Evolutionary conservation across 495 filamentous ascomycete genomes (phyloP).

Genomic region (Penicillium crystallinum): DNA sequence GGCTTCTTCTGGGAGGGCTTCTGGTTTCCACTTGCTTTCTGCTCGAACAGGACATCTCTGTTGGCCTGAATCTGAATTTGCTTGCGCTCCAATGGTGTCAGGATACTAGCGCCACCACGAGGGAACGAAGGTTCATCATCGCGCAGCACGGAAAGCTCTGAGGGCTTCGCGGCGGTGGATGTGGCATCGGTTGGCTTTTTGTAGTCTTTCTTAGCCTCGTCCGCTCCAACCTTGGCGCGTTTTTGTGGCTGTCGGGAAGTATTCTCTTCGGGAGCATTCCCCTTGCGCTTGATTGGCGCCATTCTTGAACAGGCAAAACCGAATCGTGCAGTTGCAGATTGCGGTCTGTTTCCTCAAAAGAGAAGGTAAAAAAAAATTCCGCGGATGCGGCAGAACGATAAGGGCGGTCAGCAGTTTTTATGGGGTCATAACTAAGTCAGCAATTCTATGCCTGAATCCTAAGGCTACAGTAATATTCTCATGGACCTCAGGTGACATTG

Average conservation of each 20-base stretch:
- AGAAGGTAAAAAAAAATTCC: constrained; percentile 40
- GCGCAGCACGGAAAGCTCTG: constrained; percentile 50
- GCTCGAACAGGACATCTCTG: constrained; percentile 89
- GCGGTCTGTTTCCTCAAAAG: constrained; percentile 21
- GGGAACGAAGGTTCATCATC: constrained; percentile 88
- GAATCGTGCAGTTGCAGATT: constrained; percentile 25
- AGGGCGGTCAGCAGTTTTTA: constrained; percentile 13
- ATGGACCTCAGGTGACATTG: too few species aligned
- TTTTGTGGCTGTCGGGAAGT: constrained; percentile 40
- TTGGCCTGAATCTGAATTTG: constrained; percentile 93
- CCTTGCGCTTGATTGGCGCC: constrained; percentile 52
- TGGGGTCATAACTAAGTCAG: constrained; percentile 1
- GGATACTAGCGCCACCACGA: constrained; percentile 81
- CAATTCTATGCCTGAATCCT: background rate
- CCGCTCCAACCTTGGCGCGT: constrained; percentile 41
- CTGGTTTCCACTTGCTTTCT: constrained; percentile 49
- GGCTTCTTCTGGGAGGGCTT: constrained; percentile 38
- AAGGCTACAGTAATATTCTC: too few species aligned
- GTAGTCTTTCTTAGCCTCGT: constrained; percentile 32
- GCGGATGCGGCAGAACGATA: constrained; percentile 21
- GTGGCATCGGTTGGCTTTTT: constrained; percentile 26
- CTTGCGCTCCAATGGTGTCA: constrained; percentile 92
- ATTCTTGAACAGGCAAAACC: constrained; percentile 34
- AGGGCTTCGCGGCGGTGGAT: constrained; percentile 33
- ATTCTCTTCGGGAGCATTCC: constrained; percentile 34